Base-by-base conservation (phyloP, 31 red algal species). In the Endocladia muricata region DNA sequence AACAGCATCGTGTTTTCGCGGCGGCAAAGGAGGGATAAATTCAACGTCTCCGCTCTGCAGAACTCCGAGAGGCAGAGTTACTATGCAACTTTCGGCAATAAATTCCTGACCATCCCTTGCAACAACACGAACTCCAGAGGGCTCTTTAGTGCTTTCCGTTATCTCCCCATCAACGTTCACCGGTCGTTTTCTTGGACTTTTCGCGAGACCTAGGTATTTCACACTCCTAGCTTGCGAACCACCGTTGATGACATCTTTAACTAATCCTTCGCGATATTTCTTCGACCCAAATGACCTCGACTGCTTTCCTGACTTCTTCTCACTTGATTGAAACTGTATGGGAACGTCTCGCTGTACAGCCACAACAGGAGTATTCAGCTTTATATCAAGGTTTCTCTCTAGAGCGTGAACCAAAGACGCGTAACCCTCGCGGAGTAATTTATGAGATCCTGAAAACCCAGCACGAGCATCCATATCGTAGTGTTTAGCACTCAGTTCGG, bases 381-480 rank as follows among this genome's bases (percentile, higher is more conserved):
- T 52, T 40, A 93, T 82, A 73, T 92, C 72, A 21, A 94, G 73
- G 40, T 71, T 61, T 22, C 41, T 47, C 8, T 73, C 91, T 34
- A 98, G 70, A 30, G 80, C 78, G 40, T 89, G n/a, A 48, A 94
- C 83, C 1, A 98, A 71, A 17, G 89, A 81, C 2, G 75, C 73
- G 44, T 84, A 94, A 2, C 96, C 91, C 59, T 88, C 84, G 11
- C 83, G 74, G 42, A 98, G 48, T 9, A 94, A 43, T 68, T 73
- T 77, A 83, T 98, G 91, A 28, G 61, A 54, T 35, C 96, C 96
- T 41, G 77, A 73, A 83, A 94, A 93, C 19, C 73, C 88, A 88
- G 44, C 79, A 4, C 58, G 55, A 11, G 88, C 84, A 79, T 98
- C 96, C 85, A 92, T 84, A 41, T 98, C 96, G 64, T 91, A 94